These are phyloP conservation scores for Micractinium conductrix DNA, from an alignment of 139 green algal genomes.

Conservation along the genomic window DNA sequence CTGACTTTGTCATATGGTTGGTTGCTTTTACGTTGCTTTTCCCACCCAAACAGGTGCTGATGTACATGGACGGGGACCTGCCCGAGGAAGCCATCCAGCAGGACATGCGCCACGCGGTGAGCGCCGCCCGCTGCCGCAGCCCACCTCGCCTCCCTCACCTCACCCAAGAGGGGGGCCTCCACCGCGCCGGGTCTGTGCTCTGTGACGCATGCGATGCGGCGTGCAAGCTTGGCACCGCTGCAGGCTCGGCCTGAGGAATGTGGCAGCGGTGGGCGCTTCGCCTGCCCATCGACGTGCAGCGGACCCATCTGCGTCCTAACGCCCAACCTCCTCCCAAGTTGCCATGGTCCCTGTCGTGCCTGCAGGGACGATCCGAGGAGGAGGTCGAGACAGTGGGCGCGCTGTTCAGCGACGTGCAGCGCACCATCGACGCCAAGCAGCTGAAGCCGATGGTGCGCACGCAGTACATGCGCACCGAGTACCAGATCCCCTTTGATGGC, in stretches of 20 bases:
- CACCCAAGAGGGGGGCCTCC: no score
- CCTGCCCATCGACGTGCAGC: neutral
- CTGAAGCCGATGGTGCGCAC: constrained; percentile 88
- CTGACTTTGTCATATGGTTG: no score
- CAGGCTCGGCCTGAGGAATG: neutral
- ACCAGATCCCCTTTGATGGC: constrained; percentile 94
- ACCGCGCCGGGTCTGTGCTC: no score
- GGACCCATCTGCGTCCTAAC: neutral
- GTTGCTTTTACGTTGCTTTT: no score
- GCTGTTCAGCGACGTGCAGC: constrained; percentile 84
- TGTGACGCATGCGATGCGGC: no score
- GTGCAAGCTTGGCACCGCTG: neutral
- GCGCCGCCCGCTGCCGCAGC: no score
- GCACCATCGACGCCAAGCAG: constrained; percentile 90
- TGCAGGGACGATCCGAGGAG: constrained; percentile 55
- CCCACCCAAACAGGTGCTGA: constrained; percentile 8
- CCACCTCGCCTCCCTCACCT: no score
- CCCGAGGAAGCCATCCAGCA: constrained; percentile 6
- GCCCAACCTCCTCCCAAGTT: neutral
- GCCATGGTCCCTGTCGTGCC: neutral
- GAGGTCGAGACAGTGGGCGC: constrained; percentile 67
- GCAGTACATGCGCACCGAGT: constrained; percentile 93
- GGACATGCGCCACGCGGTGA: constrained; percentile 14
- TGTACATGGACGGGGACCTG: constrained; percentile 25
- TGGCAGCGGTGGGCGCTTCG: no score